A percentile compares a stretch with the other conserved stretches of the same genome.
phyloP scores from a whole-genome alignment of 352 stramenopile genomes.

The Pythium phragmiticola region DNA sequence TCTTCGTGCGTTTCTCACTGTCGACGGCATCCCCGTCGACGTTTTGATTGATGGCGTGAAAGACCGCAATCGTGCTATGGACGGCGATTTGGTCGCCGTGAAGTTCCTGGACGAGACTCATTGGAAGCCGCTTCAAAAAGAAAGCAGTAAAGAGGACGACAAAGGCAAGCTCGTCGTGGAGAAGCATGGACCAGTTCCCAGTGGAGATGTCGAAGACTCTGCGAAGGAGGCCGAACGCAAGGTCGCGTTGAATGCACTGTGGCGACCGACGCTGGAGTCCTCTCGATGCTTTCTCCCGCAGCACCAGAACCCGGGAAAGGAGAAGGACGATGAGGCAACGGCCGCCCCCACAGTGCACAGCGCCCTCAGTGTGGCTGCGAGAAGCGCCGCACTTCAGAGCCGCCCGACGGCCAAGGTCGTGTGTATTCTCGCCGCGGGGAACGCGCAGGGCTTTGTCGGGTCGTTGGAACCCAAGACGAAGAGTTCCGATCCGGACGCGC shows the following conservation, averaged over 20 bases:
- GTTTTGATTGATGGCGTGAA: constrained; percentile 69
- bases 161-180: constrained; percentile 11
- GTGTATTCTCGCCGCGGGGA: constrained; percentile 61
- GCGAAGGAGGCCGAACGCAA: not conserved
- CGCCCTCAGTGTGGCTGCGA: constrained; percentile 4
- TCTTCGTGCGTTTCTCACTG: constrained; percentile 73
- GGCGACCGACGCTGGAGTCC: constrained; percentile 21
- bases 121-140: constrained; percentile 48
- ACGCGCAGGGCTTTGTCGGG: constrained; percentile 58
- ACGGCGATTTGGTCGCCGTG: constrained; percentile 80
- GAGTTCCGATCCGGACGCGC: constrained; percentile 29
- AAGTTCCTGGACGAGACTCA: constrained; percentile 46
- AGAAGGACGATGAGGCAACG: not conserved
- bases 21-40: constrained; percentile 74
- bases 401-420: constrained; percentile 72
- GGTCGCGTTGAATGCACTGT: constrained; percentile 18
- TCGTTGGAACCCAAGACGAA: constrained; percentile 56
- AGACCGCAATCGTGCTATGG: constrained; percentile 74
- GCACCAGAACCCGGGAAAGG: not conserved
- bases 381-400: constrained; percentile 10
- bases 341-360: not conserved
- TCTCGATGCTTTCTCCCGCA: constrained; percentile 23
- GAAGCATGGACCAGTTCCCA: constrained; percentile 10
- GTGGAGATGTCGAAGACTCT: not conserved
- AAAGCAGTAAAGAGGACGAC: constrained; percentile 15